Evolutionary conservation across 148 eudicot species (phyloP), one percentile per base, ranked within the genome.

Genomic region (Rhododendron molle): DNA sequence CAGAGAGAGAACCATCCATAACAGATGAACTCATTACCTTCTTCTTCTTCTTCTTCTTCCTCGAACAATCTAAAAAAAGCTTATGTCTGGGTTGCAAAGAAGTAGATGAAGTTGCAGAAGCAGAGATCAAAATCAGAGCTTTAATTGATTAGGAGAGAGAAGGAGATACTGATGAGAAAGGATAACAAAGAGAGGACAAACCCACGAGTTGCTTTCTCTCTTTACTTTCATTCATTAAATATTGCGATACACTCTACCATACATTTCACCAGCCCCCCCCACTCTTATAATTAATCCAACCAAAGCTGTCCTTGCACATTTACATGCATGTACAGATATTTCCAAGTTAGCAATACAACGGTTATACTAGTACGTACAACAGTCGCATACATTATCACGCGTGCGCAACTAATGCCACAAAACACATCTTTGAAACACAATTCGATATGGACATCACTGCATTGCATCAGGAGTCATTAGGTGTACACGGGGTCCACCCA

Each of bases 141-240:
- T 43, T 69, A 90, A 90, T 86, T 85, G 87, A 91, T 85, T 84
- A 74, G 60, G 89, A 86, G 86, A 88, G 87, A 84, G 26, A 38
- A 14, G 23, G 86, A 87, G 43, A 82, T 60, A 46, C 7, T 12
- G 38, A 36, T 23, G 20, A 82, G 77, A 74, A 65, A 73, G 79
- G 83, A 78, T 81, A 82, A 77, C 80, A 85, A 83, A 82, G 71
- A 74, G 84, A 81, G 77, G 88, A 83, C 67, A 80, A 88, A 85
- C 49, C 73, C 86, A 88, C 87, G 85, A 84, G 89, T 82, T 71
- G 90, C 88, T 89, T 87, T 88, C 86, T 65, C 78, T 34, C 83
- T 83, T 43, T 85, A 71, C 30, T 88, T 36, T 81, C 86, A 81
- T 81, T 65, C 87, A 88, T 86, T 90, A 83, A 83, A 88, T 84